Evolutionary conservation across 176 grass and related monocot genomes (phyloP), one percentile per base, ranked within the genome.

Genomic region (Oropetium thomaeum): DNA sequence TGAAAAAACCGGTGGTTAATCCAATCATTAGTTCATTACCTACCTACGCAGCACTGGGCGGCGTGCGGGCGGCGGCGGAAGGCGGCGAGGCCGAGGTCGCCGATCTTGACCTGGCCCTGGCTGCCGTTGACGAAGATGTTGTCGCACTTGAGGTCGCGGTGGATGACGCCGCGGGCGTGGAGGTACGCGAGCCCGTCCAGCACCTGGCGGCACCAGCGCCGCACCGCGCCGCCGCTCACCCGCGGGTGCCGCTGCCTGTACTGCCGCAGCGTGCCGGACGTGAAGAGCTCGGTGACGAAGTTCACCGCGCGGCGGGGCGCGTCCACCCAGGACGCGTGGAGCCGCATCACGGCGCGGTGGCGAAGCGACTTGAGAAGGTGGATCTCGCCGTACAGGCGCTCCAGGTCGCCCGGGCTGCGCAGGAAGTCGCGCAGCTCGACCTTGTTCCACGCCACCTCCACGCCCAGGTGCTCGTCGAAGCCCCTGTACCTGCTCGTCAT

Each of bases 101-200:
- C 93, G 63, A 97, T 97, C 80, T 97, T 97, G 58, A 97, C 90
- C 72, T 97, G 79, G 0, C 93, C 88, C 11, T 87, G 90, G 34
- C 90, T 87, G 8, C 93, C 93, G 55, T 97, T 97, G 10, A 97
- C 80, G 69, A 97, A 97, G 51, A 97, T 84, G 55, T 93, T 97
- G 59, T 97, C 93, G 16, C 93, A 97, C 83, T 97, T 93, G 80
- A 97, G 85, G 73, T 97, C 93, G 17, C 90, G 75, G 41, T 97
- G 93, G 82, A 97, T 87, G 54, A 97, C 67, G 8, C 88, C 65
- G 13, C 81, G 85, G 4, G 73, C 63, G 65, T 97, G 93, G 1
- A 97, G 87, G 66, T 97, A 93, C 0, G 82, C 75, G n/a, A 97
- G 83, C 1, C 90, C 93, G 26, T 48, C 89, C 8, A 91, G 45